Evolutionary conservation across 108 stramenopile species (phyloP).

Genomic region (Tribonema minus): DNA sequence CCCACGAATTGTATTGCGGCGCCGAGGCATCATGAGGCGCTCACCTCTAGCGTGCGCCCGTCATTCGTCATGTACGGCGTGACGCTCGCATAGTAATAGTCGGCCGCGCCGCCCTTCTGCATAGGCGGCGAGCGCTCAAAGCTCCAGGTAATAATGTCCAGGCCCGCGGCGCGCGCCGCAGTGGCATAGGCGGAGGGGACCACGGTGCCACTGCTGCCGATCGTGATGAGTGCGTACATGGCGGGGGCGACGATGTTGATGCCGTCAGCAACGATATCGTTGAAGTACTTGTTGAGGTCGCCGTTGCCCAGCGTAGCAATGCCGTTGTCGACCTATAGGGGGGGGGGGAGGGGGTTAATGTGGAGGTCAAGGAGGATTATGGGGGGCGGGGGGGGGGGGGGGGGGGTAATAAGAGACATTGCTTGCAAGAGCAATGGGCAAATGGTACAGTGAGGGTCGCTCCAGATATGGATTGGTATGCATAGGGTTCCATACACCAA

Average conservation of each 20-base stretch:
- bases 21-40: too few species aligned
- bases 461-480: too few species aligned
- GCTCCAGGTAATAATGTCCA: conserved; percentile 20
- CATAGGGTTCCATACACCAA: too few species aligned
- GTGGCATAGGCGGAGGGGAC: conserved; percentile 9
- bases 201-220: neutral
- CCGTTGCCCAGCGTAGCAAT: too few species aligned
- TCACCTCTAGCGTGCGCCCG: neutral
- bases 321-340: too few species aligned
- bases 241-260: conserved; percentile 3
- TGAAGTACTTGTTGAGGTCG: conserved; percentile 1
- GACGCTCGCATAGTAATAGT: neutral
- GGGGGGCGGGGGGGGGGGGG: too few species aligned
- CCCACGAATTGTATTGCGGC: too few species aligned
- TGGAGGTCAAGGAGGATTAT: too few species aligned
- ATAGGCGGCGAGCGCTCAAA: neutral
- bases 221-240: conserved; percentile 7
- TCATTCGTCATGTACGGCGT: neutral
- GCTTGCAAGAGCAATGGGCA: too few species aligned
- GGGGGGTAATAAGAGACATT: too few species aligned
- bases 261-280: neutral
- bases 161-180: neutral
- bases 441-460: too few species aligned
- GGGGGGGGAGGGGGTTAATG: too few species aligned
- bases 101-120: neutral